phyloP scores from a whole-genome alignment of 164 flowering plant genomes.

The Stephania cephalantha region DNA sequence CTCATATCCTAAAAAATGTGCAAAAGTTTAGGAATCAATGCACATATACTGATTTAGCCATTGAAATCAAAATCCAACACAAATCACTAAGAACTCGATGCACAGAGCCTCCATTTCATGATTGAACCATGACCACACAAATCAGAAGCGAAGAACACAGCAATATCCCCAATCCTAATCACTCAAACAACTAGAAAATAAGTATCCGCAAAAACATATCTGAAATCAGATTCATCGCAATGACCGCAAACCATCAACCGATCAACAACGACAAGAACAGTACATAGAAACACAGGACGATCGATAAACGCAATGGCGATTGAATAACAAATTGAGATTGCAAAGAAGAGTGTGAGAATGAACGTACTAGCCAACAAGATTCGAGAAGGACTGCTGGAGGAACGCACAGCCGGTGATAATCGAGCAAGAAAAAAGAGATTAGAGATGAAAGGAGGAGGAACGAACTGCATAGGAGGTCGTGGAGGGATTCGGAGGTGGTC shows the following conservation, averaged over 20 bases:
- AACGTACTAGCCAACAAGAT: constrained; percentile 37
- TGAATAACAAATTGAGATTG: background rate
- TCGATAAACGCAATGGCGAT: background rate
- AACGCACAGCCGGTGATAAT: too few species aligned
- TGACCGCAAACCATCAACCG: background rate
- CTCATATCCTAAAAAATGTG: background rate
- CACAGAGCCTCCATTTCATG: background rate
- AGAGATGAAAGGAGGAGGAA: too few species aligned
- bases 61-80: background rate
- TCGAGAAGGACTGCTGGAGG: constrained; percentile 22
- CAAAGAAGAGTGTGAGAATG: background rate
- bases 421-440: too few species aligned
- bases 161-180: background rate
- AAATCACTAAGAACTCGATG: background rate
- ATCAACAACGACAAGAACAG: background rate
- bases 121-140: background rate
- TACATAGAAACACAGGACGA: background rate
- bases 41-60: background rate
- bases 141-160: background rate
- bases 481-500: too few species aligned
- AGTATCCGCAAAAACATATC: background rate
- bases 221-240: background rate
- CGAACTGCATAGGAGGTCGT: too few species aligned
- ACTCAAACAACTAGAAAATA: background rate
- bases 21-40: too few species aligned